Base-by-base conservation (phyloP, 306 rosid genomes). In the Trifolium fragiferum region DNA sequence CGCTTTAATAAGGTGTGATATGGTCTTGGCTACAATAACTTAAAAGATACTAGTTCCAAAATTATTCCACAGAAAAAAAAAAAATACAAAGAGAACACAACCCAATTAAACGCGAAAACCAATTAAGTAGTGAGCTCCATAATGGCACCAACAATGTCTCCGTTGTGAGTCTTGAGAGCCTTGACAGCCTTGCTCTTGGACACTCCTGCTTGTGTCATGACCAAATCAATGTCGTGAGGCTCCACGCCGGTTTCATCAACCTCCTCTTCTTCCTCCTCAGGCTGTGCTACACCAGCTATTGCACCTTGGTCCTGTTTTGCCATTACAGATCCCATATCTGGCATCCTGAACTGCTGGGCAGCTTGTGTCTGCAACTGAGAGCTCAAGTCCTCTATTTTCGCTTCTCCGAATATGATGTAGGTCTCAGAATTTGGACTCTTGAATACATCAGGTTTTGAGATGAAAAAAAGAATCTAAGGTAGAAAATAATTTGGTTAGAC, bases 161-260 rank as follows among this genome's bases (percentile, higher is more conserved):
- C 97, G 3, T 53, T 13, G 80, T 79, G 86, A 73, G 93, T 72
- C 92, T 89, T 86, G 77, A 92, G 97, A 75, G 97, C 97, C 86
- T 88, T 92, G 55, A 92, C 96, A 12, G 97, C 97, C 87, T 92
- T 92, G 92, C 80, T 79, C 86, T 83, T 88, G 47, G 97, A 79
- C 72, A 92, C 97, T 40, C 97, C 91, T 7, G 96, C 96, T 72
- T 92, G 97, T 53, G 97, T 92, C 97, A 92, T 88, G 72, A 92
- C 93, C 86, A 92, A 79, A 77, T 89, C 97, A 80, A 89, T 92
- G 86, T 89, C 97, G 16, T 90, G 89, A 25, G 90, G 82, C 82
- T 80, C 96, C 37, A 92, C 90, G 0, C 89, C 93, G n/a, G 86
- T 76, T 64, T 88, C 97, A 35, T 92, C 96, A 38, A 92, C 78